A percentile compares a stretch with the other conserved stretches of the same genome.
These are phyloP conservation scores for Aspergillus conjunctus DNA, from an alignment of 495 filamentous ascomycete genomes.

Conservation along the genomic window DNA sequence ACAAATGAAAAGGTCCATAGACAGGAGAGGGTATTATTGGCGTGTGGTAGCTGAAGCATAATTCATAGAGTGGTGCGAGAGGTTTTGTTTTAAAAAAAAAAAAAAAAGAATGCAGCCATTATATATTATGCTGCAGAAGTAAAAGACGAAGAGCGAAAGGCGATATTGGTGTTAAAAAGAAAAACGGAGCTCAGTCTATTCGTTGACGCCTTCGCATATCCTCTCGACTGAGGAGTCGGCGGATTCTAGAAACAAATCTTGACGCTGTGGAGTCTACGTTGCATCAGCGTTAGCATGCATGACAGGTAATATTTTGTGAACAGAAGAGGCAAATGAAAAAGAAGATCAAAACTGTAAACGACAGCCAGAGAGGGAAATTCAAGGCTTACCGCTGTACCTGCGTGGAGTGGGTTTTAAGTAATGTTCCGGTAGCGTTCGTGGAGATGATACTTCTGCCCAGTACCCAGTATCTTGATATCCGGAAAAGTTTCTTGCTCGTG, in stretches of 20 bases:
- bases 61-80: slow-evolving; percentile 10
- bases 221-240: slow-evolving; percentile 19
- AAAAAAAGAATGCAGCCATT: slow-evolving; percentile 4
- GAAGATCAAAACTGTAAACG: slow-evolving; percentile 6
- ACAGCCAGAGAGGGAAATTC: neutral
- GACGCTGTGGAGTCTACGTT: slow-evolving; percentile 16
- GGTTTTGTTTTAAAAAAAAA: neutral
- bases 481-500: slow-evolving; percentile 41
- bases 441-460: slow-evolving; percentile 42
- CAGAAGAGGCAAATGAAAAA: slow-evolving; percentile 1
- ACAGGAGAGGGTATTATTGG: slow-evolving; percentile 3
- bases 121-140: neutral
- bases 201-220: slow-evolving; percentile 13
- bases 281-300: slow-evolving; percentile 14
- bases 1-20: slow-evolving; percentile 5
- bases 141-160: slow-evolving; percentile 6
- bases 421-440: slow-evolving; percentile 30
- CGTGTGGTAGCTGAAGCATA: slow-evolving; percentile 5
- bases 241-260: slow-evolving; percentile 20
- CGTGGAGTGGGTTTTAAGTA: slow-evolving; percentile 23
- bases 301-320: slow-evolving; percentile 11
- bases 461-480: slow-evolving; percentile 42
- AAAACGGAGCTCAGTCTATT: slow-evolving; percentile 12
- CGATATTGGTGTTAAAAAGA: slow-evolving; percentile 2
- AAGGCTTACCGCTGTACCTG: slow-evolving; percentile 35